phyloP scores from a whole-genome alignment of 2,329 filamentous ascomycete genomes.

The Tolypocladium amazonense region DNA sequence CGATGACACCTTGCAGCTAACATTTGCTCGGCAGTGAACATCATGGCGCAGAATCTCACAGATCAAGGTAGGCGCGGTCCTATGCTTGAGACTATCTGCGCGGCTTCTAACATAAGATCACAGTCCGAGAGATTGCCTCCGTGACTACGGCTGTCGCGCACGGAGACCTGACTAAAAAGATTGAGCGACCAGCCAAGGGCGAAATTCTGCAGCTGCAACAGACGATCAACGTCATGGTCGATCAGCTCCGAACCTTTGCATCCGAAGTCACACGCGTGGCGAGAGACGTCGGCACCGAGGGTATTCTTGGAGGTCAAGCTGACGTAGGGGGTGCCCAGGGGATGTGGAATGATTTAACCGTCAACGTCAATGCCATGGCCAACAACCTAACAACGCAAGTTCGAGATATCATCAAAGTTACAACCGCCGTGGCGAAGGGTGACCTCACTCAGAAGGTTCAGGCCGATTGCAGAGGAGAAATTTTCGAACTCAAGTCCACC shows the following conservation, averaged over 20 bases:
- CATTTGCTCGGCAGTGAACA: slow-evolving; percentile 53
- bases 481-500: slow-evolving; percentile 87
- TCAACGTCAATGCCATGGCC: slow-evolving; percentile 82
- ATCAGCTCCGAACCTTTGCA: slow-evolving; percentile 73
- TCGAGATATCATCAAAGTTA: slow-evolving; percentile 83
- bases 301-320: slow-evolving; percentile 71
- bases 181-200: slow-evolving; percentile 68
- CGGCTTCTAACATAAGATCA: slow-evolving; percentile 21
- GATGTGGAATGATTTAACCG: slow-evolving; percentile 81
- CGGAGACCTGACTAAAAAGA: slow-evolving; percentile 75
- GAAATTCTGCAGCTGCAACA: slow-evolving; percentile 77
- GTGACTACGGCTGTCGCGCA: slow-evolving; percentile 77
- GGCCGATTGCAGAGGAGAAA: slow-evolving; percentile 84
- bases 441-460: slow-evolving; percentile 96
- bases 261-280: slow-evolving; percentile 77
- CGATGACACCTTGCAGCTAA: slow-evolving; percentile 9
- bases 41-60: slow-evolving; percentile 75
- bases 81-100: slow-evolving; percentile 83
- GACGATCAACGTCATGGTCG: slow-evolving; percentile 85
- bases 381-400: slow-evolving; percentile 86
- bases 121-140: slow-evolving; percentile 73
- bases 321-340: slow-evolving; percentile 76
- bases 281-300: slow-evolving; percentile 75
- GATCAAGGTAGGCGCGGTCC: slow-evolving; percentile 56
- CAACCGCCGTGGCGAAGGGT: slow-evolving; percentile 64